phyloP scores from a whole-genome alignment of 345 rosid genomes.

The Linum tenue region DNA sequence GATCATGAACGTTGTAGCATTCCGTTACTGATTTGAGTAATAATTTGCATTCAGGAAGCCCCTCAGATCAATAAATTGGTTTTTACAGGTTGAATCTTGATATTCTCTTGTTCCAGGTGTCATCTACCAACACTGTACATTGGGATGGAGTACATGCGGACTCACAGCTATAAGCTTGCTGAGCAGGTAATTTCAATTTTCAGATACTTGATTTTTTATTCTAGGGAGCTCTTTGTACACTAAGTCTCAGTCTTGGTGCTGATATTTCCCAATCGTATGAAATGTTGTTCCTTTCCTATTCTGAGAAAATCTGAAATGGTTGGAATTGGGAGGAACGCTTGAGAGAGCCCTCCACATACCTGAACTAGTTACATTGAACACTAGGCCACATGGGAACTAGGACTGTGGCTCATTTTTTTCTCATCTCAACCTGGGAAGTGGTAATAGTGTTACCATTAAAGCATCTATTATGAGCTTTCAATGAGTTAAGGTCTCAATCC shows the following conservation, averaged over 20 bases:
- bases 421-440: not conserved
- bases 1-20: not conserved
- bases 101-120: slow-evolving; percentile 86
- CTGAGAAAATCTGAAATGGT: not conserved
- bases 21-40: not conserved
- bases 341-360: no score
- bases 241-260: not conserved
- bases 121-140: slow-evolving; percentile 91
- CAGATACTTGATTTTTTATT: not conserved
- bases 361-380: not conserved
- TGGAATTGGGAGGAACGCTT: no score
- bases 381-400: not conserved
- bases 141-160: slow-evolving; percentile 99
- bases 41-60: slow-evolving; percentile 24
- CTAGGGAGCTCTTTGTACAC: not conserved
- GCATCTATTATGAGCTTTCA: not conserved
- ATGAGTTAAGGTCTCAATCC: not conserved
- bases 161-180: slow-evolving; percentile 95
- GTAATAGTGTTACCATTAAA: not conserved
- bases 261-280: not conserved
- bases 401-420: not conserved
- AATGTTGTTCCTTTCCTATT: not conserved
- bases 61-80: slow-evolving; percentile 38
- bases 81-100: slow-evolving; percentile 67
- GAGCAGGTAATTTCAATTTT: slow-evolving; percentile 56